Base-by-base conservation (phyloP, 208 protist genomes). In the Leishmania major region DNA sequence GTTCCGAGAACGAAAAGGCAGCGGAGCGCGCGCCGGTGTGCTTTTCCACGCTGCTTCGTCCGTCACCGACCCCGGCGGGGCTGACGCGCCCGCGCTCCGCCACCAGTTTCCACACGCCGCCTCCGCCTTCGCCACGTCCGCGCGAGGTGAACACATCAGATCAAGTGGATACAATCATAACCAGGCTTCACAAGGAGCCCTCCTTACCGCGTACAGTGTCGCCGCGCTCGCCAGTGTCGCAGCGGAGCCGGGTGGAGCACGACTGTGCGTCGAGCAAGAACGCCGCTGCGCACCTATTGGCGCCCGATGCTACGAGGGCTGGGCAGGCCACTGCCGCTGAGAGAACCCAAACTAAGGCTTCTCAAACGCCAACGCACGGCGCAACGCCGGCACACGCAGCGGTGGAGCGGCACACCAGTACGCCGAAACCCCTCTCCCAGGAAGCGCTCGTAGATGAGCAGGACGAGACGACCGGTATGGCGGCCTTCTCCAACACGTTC, bases 71-170 rank as follows among this genome's bases (percentile, higher is more conserved):
- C 0, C 82, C 76, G 11, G 59, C 70, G 7, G 49, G 72, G 51
- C 35, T 62, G 17, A n/a, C 62, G 1, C 51, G 55, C 28, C 6
- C 83, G 13, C 83, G 79, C 10, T 22, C 51, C 1, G 51, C 66
- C 10, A 74, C 70, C 15, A 37, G 13, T 1, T 25, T 47, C n/a
- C 75, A 64, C 40, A 40, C 70, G 2, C 81, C 82, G 0, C 43
- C 64, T 2, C 81, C 82, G 0, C 43, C 64, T 1, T 87, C 83
- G 0, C 86, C 86, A 5, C 81, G 67, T 4, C 83, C 75, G 15
- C 83, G 84, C 40, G 87, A 84, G 69, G 84, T 90, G 73, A 90
- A 88, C 78, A 85, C 82, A 43, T 51, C 79, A 2, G 74, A 86
- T 53, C 75, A 77, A 17, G n/a, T 67, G 69, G 75, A 76, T 37